Conservation (phyloP, 192 early-diverging fungal species). For the Backusella parvicylindrica region DNA sequence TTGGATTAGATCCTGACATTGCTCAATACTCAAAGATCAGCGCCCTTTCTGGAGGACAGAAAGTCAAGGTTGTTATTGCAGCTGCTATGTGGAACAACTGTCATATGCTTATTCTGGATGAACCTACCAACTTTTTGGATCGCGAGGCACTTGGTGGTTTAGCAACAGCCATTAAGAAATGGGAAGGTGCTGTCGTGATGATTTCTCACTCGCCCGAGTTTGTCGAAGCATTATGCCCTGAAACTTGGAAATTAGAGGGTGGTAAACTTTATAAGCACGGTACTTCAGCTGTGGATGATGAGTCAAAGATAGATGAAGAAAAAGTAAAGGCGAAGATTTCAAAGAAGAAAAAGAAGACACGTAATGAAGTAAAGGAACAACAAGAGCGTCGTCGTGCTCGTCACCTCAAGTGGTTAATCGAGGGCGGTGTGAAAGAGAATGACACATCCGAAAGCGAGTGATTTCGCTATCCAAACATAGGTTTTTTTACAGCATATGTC, state of each 20-base stretch:
- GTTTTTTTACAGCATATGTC: too few relatives aligned
- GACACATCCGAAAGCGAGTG: constrained; percentile 38
- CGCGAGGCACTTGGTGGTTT: constrained; percentile 73
- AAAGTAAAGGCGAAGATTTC: constrained; percentile 46
- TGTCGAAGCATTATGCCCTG: constrained; percentile 62
- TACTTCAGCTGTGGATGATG: constrained; percentile 42
- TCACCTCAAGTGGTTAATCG: constrained; percentile 48
- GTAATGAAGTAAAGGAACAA: constrained; percentile 49
- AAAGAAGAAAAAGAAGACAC: constrained; percentile 55
- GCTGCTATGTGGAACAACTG: constrained; percentile 85
- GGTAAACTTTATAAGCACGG: constrained; percentile 46
- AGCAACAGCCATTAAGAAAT: constrained; percentile 69
- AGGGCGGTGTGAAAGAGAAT: constrained; percentile 25
- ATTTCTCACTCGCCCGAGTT: constrained; percentile 82
- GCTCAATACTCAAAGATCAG: constrained; percentile 72
- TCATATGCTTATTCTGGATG: constrained; percentile 78
- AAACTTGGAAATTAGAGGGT: constrained; percentile 64
- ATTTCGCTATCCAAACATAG: too few relatives aligned
- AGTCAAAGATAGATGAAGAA: constrained; percentile 40
- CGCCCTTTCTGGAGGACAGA: constrained; percentile 78
- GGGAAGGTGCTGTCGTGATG: constrained; percentile 76
- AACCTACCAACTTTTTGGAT: constrained; percentile 66
- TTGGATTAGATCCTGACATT: constrained; percentile 76
- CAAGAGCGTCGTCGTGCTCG: constrained; percentile 44
- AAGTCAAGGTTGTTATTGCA: constrained; percentile 83